Conservation (phyloP, 2,329 filamentous ascomycete genomes). For the Fonsecaea multimorphosa region DNA sequence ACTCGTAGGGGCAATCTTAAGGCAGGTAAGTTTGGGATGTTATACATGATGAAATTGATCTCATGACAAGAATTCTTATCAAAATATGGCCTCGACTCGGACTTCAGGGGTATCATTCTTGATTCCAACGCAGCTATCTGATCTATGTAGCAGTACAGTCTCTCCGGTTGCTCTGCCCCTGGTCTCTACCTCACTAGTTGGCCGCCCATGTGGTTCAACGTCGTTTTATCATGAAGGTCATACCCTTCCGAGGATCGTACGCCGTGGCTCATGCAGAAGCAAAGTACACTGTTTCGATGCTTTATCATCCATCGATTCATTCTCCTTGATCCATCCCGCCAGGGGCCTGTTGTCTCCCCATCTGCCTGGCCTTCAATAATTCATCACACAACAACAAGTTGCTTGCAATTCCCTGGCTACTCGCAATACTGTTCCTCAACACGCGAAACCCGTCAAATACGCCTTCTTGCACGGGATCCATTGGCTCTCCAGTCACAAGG, state of each 20-base stretch:
- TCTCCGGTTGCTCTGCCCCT: not conserved
- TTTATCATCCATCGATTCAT: slow-evolving; percentile 1
- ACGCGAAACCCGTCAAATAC: slow-evolving; percentile 97
- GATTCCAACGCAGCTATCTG: not conserved
- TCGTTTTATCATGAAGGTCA: not conserved
- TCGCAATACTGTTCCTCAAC: slow-evolving; percentile 89
- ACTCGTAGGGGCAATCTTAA: not conserved
- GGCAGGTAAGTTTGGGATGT: not conserved
- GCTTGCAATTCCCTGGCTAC: slow-evolving; percentile 90
- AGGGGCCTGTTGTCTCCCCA: slow-evolving; percentile 63
- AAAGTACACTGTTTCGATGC: not conserved
- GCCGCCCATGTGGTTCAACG: not conserved
- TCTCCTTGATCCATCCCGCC: slow-evolving; percentile 39
- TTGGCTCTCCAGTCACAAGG: slow-evolving; percentile 83
- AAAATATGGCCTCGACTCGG: not conserved
- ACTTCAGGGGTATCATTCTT: not conserved
- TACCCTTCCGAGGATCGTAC: slow-evolving; percentile 1
- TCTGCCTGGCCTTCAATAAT: slow-evolving; percentile 95
- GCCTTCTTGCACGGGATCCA: slow-evolving; percentile 92
- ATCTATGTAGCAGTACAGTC: slow-evolving; percentile 5
- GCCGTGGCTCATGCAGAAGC: slow-evolving; percentile 25
- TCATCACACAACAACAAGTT: slow-evolving; percentile 96
- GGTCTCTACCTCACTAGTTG: not conserved
- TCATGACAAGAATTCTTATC: not conserved
- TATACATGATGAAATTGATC: not conserved